Evolutionary conservation across 352 stramenopile genomes (phyloP).

Genomic region (Phytophthora cryptogea): DNA sequence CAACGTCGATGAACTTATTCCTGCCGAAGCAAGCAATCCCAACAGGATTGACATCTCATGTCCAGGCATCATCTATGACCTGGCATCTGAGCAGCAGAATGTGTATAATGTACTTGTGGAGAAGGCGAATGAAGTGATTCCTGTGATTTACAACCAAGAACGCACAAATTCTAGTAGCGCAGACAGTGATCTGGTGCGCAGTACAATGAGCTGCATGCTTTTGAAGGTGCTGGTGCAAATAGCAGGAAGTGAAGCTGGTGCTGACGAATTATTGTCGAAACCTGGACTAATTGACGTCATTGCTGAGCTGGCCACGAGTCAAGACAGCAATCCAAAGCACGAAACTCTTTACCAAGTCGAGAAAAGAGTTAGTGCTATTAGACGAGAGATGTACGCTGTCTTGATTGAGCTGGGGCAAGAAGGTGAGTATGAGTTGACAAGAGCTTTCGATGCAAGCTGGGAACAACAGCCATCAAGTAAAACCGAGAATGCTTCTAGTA

Average conservation of each 20-base stretch:
- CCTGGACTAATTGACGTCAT: slow-evolving; percentile 20
- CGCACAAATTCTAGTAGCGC: not conserved
- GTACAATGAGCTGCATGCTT: slow-evolving; percentile 23
- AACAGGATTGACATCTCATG: not conserved
- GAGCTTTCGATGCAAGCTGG: slow-evolving; percentile 2
- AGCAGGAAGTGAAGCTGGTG: slow-evolving; percentile 10
- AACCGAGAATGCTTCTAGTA: not conserved
- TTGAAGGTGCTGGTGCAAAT: slow-evolving; percentile 31
- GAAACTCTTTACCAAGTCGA: slow-evolving; percentile 44
- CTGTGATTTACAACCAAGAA: slow-evolving; percentile 10
- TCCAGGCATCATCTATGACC: slow-evolving; percentile 18
- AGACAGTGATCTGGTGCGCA: slow-evolving; percentile 3
- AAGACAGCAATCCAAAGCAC: slow-evolving; percentile 35
- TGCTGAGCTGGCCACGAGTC: slow-evolving; percentile 8
- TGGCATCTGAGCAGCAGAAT: not conserved
- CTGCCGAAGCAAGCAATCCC: slow-evolving; percentile 7
- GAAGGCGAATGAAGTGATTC: slow-evolving; percentile 27
- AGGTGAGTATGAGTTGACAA: slow-evolving; percentile 31
- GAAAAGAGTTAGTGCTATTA: slow-evolving; percentile 42
- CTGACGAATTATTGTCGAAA: slow-evolving; percentile 20
- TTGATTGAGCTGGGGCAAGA: slow-evolving; percentile 43
- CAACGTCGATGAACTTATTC: slow-evolving; percentile 32
- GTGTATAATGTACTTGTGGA: slow-evolving; percentile 19
- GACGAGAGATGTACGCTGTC: slow-evolving; percentile 51
- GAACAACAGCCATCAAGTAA: not conserved